Percentiles rank a stretch among this genome's conserved stretches.
Conservation (phyloP, 352 stramenopile species). For the Phytophthora megakarya region DNA sequence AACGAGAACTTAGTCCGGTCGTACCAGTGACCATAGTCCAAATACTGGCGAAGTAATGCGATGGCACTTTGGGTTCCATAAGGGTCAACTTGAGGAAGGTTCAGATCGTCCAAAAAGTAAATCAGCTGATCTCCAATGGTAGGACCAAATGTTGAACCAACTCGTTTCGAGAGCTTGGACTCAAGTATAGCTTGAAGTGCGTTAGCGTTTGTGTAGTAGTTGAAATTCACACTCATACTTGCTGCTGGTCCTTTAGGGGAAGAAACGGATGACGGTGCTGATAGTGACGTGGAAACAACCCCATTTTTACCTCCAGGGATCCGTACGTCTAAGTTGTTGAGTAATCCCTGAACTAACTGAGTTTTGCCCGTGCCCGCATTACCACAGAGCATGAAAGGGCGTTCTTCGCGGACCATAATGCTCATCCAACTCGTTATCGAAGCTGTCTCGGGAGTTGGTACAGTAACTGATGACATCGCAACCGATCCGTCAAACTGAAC, state of each 20-base stretch:
- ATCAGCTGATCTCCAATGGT: conserved; percentile 84
- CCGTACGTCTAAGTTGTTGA: conserved; percentile 52
- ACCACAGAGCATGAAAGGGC: conserved; percentile 94
- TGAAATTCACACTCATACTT: conserved; percentile 87
- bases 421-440: conserved; percentile 95
- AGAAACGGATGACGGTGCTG: conserved; percentile 3
- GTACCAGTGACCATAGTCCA: conserved; percentile 96
- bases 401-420: conserved; percentile 90
- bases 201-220: conserved; percentile 79
- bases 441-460: conserved; percentile 94
- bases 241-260: conserved; percentile 37
- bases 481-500: conserved; percentile 81
- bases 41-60: conserved; percentile 93
- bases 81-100: conserved; percentile 93
- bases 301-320: conserved; percentile 26
- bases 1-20: conserved; percentile 92
- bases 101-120: conserved; percentile 97
- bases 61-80: conserved; percentile 96
- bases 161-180: conserved; percentile 90
- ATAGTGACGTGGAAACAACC: conserved; percentile 24
- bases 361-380: conserved; percentile 94
- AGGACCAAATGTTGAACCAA: conserved; percentile 84
- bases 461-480: conserved; percentile 85
- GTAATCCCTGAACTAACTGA: conserved; percentile 90
- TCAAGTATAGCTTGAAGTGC: conserved; percentile 86